Evolutionary conservation across 2,329 filamentous ascomycete species (phyloP).

Genomic region (Botrytis medusae): DNA sequence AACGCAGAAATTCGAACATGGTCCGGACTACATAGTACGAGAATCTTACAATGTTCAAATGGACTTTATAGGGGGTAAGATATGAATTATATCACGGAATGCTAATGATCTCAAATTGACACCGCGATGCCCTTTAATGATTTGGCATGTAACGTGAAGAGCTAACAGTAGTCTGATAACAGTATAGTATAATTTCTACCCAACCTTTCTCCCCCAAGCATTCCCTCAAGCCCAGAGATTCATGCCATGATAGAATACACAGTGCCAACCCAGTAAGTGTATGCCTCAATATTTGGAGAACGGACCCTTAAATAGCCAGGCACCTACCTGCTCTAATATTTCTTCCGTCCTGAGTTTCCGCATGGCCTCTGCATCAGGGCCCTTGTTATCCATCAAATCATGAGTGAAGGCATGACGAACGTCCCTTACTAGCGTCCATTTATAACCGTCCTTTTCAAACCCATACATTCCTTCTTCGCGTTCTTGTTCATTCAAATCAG

Average conservation of each 20-base stretch:
- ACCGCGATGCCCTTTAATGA: neutral
- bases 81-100: neutral
- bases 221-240: neutral
- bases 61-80: neutral
- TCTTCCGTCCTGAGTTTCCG: conserved; percentile 23
- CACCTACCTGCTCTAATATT: conserved; percentile 25
- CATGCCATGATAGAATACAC: neutral
- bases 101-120: neutral
- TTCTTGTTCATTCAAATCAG: conserved; percentile 20
- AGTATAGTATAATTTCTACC: neutral
- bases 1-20: neutral
- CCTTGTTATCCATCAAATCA: conserved; percentile 24
- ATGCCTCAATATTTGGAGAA: conserved; percentile 20
- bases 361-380: conserved; percentile 23
- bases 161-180: neutral
- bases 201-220: neutral
- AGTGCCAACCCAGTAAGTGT: neutral
- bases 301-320: conserved; percentile 29
- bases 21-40: neutral
- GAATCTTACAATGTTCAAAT: neutral
- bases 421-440: conserved; percentile 27
- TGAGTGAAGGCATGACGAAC: conserved; percentile 32
- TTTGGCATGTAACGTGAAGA: neutral
- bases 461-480: conserved; percentile 21
- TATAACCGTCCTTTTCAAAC: conserved; percentile 29